Conservation (phyloP, 495 filamentous ascomycete species). For the Chaetomium cochliodes region DNA sequence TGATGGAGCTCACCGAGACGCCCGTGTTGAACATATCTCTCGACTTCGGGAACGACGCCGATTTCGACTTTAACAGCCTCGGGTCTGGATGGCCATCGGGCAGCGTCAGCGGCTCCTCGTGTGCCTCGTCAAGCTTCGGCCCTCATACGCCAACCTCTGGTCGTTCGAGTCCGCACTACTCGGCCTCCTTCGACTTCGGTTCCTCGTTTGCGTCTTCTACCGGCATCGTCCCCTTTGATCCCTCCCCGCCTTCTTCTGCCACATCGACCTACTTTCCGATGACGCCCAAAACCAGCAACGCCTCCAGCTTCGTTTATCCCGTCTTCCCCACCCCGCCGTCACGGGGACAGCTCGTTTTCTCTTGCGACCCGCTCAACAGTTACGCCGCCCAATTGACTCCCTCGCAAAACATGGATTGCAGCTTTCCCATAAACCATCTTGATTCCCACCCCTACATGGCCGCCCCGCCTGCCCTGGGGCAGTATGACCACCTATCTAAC, state of each 20-base stretch:
- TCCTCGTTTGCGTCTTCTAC: constrained; percentile 27
- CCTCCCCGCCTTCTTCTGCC: constrained; percentile 42
- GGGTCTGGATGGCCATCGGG: constrained; percentile 21
- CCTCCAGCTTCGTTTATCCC: constrained; percentile 25
- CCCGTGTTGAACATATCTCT: constrained; percentile 28
- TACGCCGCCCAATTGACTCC: constrained; percentile 20
- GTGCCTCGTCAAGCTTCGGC: constrained; percentile 38
- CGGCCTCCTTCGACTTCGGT: constrained; percentile 27
- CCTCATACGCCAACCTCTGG: constrained; percentile 45
- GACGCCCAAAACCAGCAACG: constrained; percentile 22
- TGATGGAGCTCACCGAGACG: constrained; percentile 25
- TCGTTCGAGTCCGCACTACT: constrained; percentile 28
- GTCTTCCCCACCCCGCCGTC: constrained; percentile 29
- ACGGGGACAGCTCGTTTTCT: constrained; percentile 17
- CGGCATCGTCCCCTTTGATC: constrained; percentile 26
- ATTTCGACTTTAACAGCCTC: constrained; percentile 33
- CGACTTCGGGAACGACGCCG: constrained; percentile 27
- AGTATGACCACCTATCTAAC: constrained; percentile 15
- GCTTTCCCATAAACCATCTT: constrained; percentile 20
- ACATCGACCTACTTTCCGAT: constrained; percentile 39
- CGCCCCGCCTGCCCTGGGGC: constrained; percentile 14
- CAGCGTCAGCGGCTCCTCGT: constrained; percentile 37
- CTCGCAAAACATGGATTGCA: constrained; percentile 24
- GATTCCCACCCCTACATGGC: constrained; percentile 13
- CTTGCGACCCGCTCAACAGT: constrained; percentile 6